Percentiles rank a stretch among this genome's conserved stretches.
Conservation (phyloP, 805 yeast species). For the Candida ipomoeae region DNA sequence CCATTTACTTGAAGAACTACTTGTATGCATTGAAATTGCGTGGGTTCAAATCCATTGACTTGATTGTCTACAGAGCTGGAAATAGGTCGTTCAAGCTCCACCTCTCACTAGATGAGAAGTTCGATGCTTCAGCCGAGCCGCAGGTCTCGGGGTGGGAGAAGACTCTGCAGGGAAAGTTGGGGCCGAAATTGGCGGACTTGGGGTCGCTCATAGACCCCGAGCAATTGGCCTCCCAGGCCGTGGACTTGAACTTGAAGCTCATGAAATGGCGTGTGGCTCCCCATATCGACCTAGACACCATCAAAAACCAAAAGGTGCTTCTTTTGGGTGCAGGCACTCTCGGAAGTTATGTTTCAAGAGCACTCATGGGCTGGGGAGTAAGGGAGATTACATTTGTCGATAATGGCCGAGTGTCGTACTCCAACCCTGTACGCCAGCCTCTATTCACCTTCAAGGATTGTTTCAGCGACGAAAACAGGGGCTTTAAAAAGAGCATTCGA, state of each 20-base stretch:
- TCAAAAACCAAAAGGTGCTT: constrained; percentile 60
- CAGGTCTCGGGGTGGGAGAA: constrained; percentile 88
- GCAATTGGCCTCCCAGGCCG: constrained; percentile 84
- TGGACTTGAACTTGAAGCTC: constrained; percentile 80
- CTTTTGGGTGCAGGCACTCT: constrained; percentile 95
- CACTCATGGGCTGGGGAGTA: constrained; percentile 93
- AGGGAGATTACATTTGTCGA: constrained; percentile 83
- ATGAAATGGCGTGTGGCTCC: constrained; percentile 98
- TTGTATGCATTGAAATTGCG: constrained; percentile 41
- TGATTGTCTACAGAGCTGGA: constrained; percentile 25
- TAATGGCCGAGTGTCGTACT: constrained; percentile 80
- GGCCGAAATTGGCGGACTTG: constrained; percentile 80
- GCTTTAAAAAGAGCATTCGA: constrained; percentile 66
- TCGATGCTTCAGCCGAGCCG: constrained; percentile 21
- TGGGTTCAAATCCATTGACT: constrained; percentile 19
- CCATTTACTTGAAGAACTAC: constrained; percentile 57
- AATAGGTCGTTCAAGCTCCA: constrained; percentile 16
- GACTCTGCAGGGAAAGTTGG: constrained; percentile 63
- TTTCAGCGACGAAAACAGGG: constrained; percentile 54
- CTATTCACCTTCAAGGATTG: constrained; percentile 80
- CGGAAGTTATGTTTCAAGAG: constrained; percentile 87
- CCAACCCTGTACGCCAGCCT: constrained; percentile 95
- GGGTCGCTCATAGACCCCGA: constrained; percentile 77
- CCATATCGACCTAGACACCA: constrained; percentile 60
- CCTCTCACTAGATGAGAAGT: constrained; percentile 15